Percentiles rank a stretch among this genome's conserved stretches.
These are phyloP conservation scores for Quercus gilva DNA, from an alignment of 306 rosid genomes.

Conservation along the genomic window DNA sequence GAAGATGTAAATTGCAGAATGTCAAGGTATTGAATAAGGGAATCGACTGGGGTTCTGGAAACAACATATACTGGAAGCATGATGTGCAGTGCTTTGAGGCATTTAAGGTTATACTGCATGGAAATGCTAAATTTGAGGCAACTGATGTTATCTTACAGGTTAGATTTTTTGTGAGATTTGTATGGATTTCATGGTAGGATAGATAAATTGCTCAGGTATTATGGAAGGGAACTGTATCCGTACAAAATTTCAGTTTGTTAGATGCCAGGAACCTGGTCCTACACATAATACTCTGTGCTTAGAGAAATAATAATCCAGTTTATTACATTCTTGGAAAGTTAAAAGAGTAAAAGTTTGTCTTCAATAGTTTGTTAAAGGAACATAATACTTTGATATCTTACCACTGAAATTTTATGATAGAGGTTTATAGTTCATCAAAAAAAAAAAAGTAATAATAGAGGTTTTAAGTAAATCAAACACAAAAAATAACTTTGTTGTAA, in stretches of 20 bases:
- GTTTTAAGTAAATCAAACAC: no score
- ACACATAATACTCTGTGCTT: neutral
- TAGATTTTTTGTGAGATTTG: slow-evolving; percentile 17
- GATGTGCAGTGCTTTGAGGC: slow-evolving; percentile 64
- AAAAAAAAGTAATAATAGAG: no score
- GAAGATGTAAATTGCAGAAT: slow-evolving; percentile 87
- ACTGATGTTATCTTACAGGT: slow-evolving; percentile 77
- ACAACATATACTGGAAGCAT: slow-evolving; percentile 82
- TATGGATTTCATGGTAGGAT: slow-evolving; percentile 24
- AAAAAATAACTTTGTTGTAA: no score
- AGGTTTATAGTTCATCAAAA: no score
- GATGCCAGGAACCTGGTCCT: neutral
- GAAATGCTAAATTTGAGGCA: slow-evolving; percentile 97
- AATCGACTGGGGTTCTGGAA: slow-evolving; percentile 67
- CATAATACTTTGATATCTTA: no score
- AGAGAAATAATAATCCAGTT: neutral
- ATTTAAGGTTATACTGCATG: slow-evolving; percentile 69
- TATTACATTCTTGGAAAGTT: neutral
- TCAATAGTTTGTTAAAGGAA: no score
- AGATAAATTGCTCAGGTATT: neutral
- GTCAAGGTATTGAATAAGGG: slow-evolving; percentile 78
- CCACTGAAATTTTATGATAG: no score
- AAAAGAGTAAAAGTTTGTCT: neutral
- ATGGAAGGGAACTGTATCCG: neutral
- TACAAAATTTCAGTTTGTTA: neutral